Base-by-base conservation (phyloP, 257 asterid species). In the Forsythia viridissima region DNA sequence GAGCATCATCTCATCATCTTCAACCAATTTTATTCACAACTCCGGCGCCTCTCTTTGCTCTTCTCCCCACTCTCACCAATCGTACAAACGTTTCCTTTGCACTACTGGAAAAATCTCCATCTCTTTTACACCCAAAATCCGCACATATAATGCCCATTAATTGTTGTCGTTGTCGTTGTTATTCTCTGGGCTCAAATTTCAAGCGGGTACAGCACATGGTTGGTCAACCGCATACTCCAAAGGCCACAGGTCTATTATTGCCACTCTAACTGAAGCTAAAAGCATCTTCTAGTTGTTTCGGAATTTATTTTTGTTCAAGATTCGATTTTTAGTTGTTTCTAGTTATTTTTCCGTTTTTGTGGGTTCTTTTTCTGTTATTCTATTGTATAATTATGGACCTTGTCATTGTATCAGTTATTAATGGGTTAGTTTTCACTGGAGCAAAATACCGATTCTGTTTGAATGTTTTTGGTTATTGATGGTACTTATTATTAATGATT, bases 191-290 rank as follows among this genome's bases (percentile, higher is more conserved):
- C 81, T 77, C 83, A 3, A 82, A 55, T 41, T 81, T 80, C 70
- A 43, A 15, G 36, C 52, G 82, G 52, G 67, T 80, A 40, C 57
- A 74, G 7, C 71, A 68, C 39, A 83, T 89, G 89, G 67, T 71
- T 44, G 79, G 65, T 74, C 86, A 40, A 51, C 80, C 80, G 67
- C 52, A 74, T 71, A 34, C 61, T 65, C 63, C 80, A 74, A 86
- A 77, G 75, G 86, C 84, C 51, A 41, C 88, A 81, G 96, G 97
- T 92, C 40, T 46, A 82, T 86, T 39, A n/a, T 34, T 71, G 48
- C 16, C 51, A 16, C 59, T 72, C 30, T 59, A 30, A 61, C 70
- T 16, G 65, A 74, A 24, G 37, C 61, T 67, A 3, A 6, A 74
- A 0, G 72, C 55, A 2, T 71, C 24, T 43, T 15, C 51, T 8